Conservation (phyloP, 108 stramenopile genomes). For the Cyclotella kingstonii region DNA sequence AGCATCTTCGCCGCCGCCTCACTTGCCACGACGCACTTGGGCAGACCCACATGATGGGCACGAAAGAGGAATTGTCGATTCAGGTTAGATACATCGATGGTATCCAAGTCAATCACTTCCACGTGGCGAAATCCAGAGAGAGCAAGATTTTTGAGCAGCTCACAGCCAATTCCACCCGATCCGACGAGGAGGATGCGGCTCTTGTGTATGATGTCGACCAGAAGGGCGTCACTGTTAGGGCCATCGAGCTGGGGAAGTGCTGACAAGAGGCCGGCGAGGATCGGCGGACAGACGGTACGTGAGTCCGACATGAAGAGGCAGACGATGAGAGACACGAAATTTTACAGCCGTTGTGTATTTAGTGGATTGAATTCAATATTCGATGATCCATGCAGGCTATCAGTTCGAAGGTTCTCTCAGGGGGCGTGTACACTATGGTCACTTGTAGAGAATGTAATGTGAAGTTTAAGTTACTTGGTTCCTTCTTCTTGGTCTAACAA, state of each 20-base stretch:
- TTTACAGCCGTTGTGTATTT: too few species aligned
- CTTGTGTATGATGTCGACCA: too few species aligned
- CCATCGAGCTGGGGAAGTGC: constrained; percentile 29
- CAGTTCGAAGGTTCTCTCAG: too few species aligned
- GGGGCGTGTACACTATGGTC: too few species aligned
- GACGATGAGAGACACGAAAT: too few species aligned
- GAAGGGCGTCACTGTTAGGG: too few species aligned
- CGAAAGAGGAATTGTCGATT: constrained; percentile 97
- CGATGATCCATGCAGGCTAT: too few species aligned
- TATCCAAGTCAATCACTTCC: constrained; percentile 96
- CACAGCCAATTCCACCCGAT: constrained; percentile 97
- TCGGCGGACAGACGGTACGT: constrained; percentile 26
- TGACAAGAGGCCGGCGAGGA: constrained; percentile 38
- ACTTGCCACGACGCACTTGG: constrained; percentile 80
- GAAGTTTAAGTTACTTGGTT: too few species aligned
- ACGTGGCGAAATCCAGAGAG: constrained; percentile 89
- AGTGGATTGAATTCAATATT: too few species aligned
- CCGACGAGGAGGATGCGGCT: constrained; percentile 76
- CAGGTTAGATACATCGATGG: constrained; percentile 98
- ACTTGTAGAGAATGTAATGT: too few species aligned
- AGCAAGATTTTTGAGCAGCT: constrained; percentile 95
- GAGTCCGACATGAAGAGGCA: not conserved
- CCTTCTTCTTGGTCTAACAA: too few species aligned
- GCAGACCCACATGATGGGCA: constrained; percentile 73
- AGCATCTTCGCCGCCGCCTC: constrained; percentile 71